Evolutionary conservation across 345 rosid species (phyloP).

Genomic region (Kandelia obovata): DNA sequence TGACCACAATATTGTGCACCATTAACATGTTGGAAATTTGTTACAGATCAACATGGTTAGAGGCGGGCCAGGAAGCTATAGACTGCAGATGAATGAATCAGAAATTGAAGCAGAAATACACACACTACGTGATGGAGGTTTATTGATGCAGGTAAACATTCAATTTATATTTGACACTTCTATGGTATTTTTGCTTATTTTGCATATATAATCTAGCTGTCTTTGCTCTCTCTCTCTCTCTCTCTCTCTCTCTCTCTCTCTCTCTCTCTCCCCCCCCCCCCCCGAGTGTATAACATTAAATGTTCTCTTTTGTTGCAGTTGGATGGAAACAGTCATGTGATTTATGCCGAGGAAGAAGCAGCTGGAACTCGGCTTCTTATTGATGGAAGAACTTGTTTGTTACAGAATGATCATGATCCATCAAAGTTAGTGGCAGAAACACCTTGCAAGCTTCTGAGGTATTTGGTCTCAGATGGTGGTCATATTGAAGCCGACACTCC

Average conservation of each 20-base stretch:
- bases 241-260: neutral
- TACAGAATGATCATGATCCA: conserved; percentile 99
- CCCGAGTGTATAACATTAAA: neutral
- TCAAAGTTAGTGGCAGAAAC: conserved; percentile 96
- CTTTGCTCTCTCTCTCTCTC: neutral
- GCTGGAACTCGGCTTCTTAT: conserved; percentile 99
- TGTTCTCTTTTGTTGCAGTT: conserved; percentile 45
- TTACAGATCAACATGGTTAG: conserved; percentile 86
- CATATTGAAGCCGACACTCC: conserved; percentile 92
- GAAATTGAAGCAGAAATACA: conserved; percentile 96
- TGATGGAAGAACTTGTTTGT: conserved; percentile 98
- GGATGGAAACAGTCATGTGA: conserved; percentile 98
- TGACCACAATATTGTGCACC: neutral
- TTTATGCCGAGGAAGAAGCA: conserved; percentile 99
- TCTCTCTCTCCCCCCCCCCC: neutral
- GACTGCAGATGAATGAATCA: conserved; percentile 80
- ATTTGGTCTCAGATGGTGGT: conserved; percentile 81
- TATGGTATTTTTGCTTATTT: conserved; percentile 7
- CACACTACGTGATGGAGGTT: conserved; percentile 97
- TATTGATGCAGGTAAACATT: conserved; percentile 90
- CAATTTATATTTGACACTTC: neutral
- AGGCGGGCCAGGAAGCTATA: conserved; percentile 93
- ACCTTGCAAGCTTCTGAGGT: conserved; percentile 96
- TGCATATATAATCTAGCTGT: neutral
- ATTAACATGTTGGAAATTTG: conserved; percentile 20